Evolutionary conservation across 345 rosid species (phyloP).

Genomic region (Excoecaria cochinchinensis): DNA sequence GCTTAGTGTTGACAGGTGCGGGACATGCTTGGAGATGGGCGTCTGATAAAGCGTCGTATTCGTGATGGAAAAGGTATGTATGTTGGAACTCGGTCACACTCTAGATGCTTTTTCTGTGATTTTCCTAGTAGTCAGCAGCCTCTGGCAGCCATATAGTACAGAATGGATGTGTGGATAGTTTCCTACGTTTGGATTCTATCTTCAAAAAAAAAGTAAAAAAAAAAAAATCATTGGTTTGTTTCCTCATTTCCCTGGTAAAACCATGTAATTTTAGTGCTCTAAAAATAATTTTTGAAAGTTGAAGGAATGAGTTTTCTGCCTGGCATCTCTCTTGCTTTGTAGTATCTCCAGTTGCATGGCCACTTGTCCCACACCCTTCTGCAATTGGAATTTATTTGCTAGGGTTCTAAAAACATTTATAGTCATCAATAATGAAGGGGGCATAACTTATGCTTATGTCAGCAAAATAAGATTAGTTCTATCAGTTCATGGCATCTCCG

Average conservation of each 20-base stretch:
- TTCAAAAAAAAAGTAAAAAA: too few species aligned
- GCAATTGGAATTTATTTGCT: neutral
- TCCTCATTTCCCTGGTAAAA: neutral
- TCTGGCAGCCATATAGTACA: neutral
- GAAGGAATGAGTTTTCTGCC: neutral
- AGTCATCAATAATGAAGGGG: neutral
- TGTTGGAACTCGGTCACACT: neutral
- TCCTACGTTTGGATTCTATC: neutral
- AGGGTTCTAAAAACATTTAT: neutral
- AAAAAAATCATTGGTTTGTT: neutral
- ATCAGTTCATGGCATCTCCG: neutral
- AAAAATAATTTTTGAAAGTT: neutral
- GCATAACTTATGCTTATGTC: neutral
- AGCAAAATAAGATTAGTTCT: neutral
- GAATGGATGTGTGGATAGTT: neutral
- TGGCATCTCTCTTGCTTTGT: slow-evolving; percentile 1
- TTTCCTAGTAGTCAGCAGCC: neutral
- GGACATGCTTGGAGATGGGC: slow-evolving; percentile 98
- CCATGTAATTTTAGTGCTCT: neutral
- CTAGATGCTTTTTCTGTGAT: neutral
- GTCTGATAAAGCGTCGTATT: slow-evolving; percentile 85
- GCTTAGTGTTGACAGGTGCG: slow-evolving; percentile 61
- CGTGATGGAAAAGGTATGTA: slow-evolving; percentile 79
- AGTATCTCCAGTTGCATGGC: neutral
- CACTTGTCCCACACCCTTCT: neutral